Evolutionary conservation across 257 asterid species (phyloP), one percentile per base, ranked within the genome.

Genomic region (Plantago major): DNA sequence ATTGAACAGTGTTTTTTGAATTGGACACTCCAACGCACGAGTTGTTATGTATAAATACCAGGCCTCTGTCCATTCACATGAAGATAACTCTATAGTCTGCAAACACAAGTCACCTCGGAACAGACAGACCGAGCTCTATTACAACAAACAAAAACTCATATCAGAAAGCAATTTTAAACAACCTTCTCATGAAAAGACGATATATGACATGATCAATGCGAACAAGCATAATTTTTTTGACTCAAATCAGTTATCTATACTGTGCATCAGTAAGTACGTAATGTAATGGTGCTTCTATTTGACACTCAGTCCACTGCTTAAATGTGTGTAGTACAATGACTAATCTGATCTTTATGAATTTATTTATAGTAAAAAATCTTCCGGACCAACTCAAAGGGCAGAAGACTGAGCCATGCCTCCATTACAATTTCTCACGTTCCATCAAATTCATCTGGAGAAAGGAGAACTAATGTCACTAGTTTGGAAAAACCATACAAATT

Each of bases 401-500:
- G 79, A 69, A 67, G 79, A 77, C 66, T 72, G 71, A 80, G 87
- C 82, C 58, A 75, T 81, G 69, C 84, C 83, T 79, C 76, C 71
- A 55, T 72, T 76, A 18, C 69, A 66, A 50, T 74, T 52, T 77
- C 45, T 90, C 96, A 90, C 96, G 95, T 88, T 62, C 96, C 98
- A 70, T 90, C 96, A 76, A 54, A 72, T 77, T 82, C 88, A 90
- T 90, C 96, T 88, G 96, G 70, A 87, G 79, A 81, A 90, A 87
- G 82, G 94, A 87, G 76, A 83, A 81, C 79, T 80, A 18, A 58
- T 43, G 84, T 87, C 81, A 90, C 88, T 72, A 82, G 70, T 71
- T 65, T 67, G 58, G 63, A 77, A 71, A 79, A 76, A 66, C 74
- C 71, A 77, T 70, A 63, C 17, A 13, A 52, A 66, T 71, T 71